Evolutionary conservation across 108 stramenopile species (phyloP), one percentile per base, ranked within the genome.

Genomic region (Chaetoceros tenuissimus): DNA sequence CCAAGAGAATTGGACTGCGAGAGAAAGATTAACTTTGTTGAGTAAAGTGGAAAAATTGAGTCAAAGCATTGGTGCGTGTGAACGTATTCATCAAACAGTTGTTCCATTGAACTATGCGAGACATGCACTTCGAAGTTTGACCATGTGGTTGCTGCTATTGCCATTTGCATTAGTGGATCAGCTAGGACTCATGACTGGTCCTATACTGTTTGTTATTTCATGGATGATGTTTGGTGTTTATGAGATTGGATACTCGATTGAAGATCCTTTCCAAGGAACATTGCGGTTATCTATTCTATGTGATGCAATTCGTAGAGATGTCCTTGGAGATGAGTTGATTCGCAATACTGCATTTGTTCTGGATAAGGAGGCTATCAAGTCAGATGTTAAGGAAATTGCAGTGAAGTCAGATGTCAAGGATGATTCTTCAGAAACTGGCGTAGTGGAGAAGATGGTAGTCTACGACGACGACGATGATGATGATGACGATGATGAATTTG

Each of bases 201-300:
- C 94, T 0, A 77, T 88, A 17, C 55, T 93, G 24, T 82, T 75
- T 31, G 64, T 94, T 2, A 59, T 94, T 5, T 80, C 90, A 8
- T 97, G 96, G 96, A 71, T 93, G 56, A 64, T 97, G 44, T 95
- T 94, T 73, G 94, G 94, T 28, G 81, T 97, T 10, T 94, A 92
- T 57, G 94, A 97, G 73, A 96, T 97, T 57, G 94, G 94, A 1
- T 77, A 80, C 46, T 66, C 78, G 16, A 97, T 97, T 63, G 96
- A 97, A 65, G 94, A 97, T 75, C 96, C 96, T 0, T 97, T 97
- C 52, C 91, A 93, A 51, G 82, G 91, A 3, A 78, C 89, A 1
- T 62, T 90, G 28, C 73, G 89, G 28, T 62, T 90, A 55, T 86
- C 85, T 7, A 82, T 90, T 34, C 68, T 86, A 46, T 90, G 89